phyloP scores from a whole-genome alignment of 805 yeast genomes.

The Ogataea ganodermae region DNA sequence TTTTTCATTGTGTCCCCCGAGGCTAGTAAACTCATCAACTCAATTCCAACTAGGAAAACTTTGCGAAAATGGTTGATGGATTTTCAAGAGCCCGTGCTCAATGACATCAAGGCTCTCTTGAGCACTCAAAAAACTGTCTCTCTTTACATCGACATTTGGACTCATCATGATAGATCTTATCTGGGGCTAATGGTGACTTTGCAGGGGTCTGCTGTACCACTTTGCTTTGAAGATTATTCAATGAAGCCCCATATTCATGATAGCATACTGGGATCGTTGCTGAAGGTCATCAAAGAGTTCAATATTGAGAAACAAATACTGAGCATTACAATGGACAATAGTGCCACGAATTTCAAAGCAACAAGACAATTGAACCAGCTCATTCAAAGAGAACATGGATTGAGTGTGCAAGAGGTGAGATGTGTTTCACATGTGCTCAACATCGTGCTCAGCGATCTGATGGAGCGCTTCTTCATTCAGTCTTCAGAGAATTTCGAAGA shows the following conservation, averaged over 20 bases:
- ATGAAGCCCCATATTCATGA: too few species aligned
- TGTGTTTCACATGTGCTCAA: constrained; percentile 4
- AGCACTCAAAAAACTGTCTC: background rate
- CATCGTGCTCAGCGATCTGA: background rate
- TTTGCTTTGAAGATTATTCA: background rate
- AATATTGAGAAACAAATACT: background rate
- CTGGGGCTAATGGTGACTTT: background rate
- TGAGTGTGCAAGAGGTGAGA: background rate
- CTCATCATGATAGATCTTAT: background rate
- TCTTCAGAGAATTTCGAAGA: background rate
- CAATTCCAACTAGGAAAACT: background rate
- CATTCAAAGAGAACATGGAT: too few species aligned
- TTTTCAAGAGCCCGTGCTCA: background rate
- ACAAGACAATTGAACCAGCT: background rate
- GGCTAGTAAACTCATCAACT: background rate
- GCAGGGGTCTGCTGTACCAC: background rate
- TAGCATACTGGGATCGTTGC: background rate
- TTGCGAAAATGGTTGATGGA: background rate
- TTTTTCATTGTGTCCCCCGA: too few species aligned
- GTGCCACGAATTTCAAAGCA: background rate
- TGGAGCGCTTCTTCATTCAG: background rate
- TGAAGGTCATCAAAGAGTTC: background rate
- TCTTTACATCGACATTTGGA: background rate
- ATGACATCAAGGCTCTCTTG: background rate
- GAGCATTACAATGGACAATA: constrained; percentile 4